phyloP scores from a whole-genome alignment of 2,329 filamentous ascomycete genomes.

The Trichoderma atrobrunneum region DNA sequence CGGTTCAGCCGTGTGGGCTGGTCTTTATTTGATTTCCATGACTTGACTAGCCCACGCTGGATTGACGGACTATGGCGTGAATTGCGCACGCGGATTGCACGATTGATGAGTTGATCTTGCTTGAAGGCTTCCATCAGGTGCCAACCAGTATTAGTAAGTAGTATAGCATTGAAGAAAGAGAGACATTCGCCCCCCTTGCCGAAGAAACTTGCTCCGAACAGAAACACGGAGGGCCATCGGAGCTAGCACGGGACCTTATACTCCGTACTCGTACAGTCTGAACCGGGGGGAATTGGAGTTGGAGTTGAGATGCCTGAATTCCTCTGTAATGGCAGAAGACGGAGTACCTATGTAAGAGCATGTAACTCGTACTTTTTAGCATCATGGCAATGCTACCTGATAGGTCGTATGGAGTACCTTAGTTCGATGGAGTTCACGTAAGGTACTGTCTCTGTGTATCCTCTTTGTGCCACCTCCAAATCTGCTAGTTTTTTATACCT shows the following conservation, averaged over 20 bases:
- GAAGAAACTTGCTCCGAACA: not conserved
- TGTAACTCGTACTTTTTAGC: not conserved
- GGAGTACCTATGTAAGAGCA: not conserved
- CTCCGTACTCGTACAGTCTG: not conserved
- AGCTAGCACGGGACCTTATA: not conserved
- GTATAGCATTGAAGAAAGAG: not conserved
- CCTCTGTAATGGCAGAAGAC: not conserved
- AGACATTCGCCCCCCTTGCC: not conserved
- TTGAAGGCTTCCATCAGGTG: not conserved
- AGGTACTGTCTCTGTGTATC: not conserved
- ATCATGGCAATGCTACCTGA: not conserved
- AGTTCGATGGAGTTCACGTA: not conserved
- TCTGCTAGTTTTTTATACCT: not conserved
- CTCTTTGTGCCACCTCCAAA: not conserved
- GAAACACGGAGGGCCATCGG: not conserved
- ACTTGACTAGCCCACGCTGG: not conserved
- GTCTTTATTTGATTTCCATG: not conserved
- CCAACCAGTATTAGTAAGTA: not conserved
- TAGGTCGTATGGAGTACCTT: not conserved
- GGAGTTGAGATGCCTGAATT: no score
- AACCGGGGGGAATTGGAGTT: not conserved
- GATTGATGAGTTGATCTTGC: not conserved
- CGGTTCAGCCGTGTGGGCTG: constrained; percentile 1
- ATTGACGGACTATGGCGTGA: not conserved
- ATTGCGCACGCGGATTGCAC: not conserved